Conservation (phyloP, 352 stramenopile genomes). For the Globisporangium spinosum region DNA sequence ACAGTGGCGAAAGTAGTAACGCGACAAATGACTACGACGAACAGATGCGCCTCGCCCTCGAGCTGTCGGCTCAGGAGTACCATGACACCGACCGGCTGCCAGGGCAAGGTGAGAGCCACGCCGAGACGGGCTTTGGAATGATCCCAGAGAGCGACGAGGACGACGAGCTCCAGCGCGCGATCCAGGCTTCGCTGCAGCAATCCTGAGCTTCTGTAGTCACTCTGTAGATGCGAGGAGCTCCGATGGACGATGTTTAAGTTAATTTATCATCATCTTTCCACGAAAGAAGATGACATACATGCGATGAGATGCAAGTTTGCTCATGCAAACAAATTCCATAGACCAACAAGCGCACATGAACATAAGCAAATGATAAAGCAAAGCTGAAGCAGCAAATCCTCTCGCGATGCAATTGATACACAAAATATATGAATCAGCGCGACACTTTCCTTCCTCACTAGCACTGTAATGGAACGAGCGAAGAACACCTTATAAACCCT, state of each 20-base stretch:
- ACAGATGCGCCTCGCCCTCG: slow-evolving; percentile 51
- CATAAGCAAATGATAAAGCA: neutral
- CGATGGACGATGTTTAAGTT: neutral
- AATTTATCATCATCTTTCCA: slow-evolving; percentile 7
- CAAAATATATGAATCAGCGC: neutral
- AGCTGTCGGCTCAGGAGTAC: slow-evolving; percentile 64
- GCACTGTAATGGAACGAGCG: neutral
- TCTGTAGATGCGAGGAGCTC: neutral
- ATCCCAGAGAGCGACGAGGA: slow-evolving; percentile 51
- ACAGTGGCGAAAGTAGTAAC: neutral
- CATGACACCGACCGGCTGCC: slow-evolving; percentile 11
- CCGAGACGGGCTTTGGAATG: neutral
- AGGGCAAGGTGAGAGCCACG: neutral
- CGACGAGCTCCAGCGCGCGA: slow-evolving; percentile 77
- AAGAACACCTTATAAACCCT: slow-evolving; percentile 1
- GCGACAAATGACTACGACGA: slow-evolving; percentile 42
- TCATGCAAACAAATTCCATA: neutral
- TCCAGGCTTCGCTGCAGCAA: slow-evolving; percentile 68
- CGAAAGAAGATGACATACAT: neutral
- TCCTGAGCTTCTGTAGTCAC: slow-evolving; percentile 20
- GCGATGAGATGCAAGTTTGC: neutral
- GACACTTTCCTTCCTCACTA: neutral
- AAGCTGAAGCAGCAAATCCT: neutral
- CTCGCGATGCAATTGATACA: neutral
- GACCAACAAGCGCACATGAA: neutral